Evolutionary conservation across 2,329 filamentous ascomycete genomes (phyloP).

Genomic region (Leptographium lundbergii): DNA sequence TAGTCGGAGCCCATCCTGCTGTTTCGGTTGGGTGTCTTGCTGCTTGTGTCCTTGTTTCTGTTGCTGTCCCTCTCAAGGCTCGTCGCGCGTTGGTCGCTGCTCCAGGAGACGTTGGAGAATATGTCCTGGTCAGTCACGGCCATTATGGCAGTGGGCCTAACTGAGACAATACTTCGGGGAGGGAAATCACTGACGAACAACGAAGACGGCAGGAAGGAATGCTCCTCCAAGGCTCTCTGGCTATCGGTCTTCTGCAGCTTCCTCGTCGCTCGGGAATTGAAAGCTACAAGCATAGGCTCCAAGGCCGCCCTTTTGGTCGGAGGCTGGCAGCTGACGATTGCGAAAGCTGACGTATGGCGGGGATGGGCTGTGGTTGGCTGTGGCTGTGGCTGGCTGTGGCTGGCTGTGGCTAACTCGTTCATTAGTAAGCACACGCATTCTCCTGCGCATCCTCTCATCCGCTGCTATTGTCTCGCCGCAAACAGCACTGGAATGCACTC

Average conservation of each 20-base stretch:
- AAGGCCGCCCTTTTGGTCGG: not conserved
- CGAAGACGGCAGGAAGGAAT: not conserved
- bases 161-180: not conserved
- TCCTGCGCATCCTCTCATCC: too few relatives aligned
- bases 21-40: constrained; percentile 13
- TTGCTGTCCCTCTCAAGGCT: constrained; percentile 16
- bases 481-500: too few relatives aligned
- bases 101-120: constrained; percentile 73
- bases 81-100: constrained; percentile 15
- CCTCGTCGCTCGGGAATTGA: not conserved
- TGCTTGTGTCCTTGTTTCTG: constrained; percentile 23
- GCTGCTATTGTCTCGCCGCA: too few relatives aligned
- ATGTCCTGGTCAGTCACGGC: constrained; percentile 49
- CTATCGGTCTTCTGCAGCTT: not conserved
- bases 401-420: too few relatives aligned
- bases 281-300: not conserved
- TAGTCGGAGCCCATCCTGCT: constrained; percentile 6
- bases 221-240: not conserved
- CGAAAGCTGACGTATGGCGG: not conserved
- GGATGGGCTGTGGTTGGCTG: not conserved
- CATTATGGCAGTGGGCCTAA: constrained; percentile 16
- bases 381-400: too few relatives aligned
- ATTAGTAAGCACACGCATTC: too few relatives aligned
- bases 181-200: not conserved
- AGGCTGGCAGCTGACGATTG: not conserved